Base-by-base conservation (phyloP, 495 filamentous ascomycete genomes). In the Baudoinia panamericana region DNA sequence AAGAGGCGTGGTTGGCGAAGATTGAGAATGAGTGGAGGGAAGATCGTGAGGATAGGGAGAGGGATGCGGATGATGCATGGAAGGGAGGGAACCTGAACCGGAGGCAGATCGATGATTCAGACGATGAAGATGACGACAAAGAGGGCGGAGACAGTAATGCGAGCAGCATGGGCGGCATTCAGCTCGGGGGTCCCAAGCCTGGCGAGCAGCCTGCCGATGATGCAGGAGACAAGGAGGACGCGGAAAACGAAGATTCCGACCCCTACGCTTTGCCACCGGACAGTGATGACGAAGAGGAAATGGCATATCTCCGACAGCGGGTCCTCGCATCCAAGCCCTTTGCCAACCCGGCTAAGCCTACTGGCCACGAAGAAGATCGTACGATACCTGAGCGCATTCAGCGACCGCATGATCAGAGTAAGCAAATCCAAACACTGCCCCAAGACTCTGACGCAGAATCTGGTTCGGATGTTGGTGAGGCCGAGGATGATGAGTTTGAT, bases 21-120 rank as follows among this genome's bases (percentile, higher is more conserved):
- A 70, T 97, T 48, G 92, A 97, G 56, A 70, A 72, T 43, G 90
- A 97, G 53, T 95, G 93, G 58, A 68, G 75, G 13, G 78, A 90
- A 21, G 87, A 72, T 46, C 70, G 90, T 46, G 77, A 71, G 41
- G 70, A 72, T 36, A 68, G 59, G n/a, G 71, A 71, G 20, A 67
- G 65, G 19, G 69, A 65, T 13, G 63, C 56, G 19, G 63, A 63
- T 20, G 67, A 73, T 30, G 72, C 79, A 17, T 92, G 85, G 87
- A 79, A 73, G 23, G 72, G 75, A 17, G 88, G 88, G 15, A 95
- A 95, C 58, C 74, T 78, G 48, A 95, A 95, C 55, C 70, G 79
- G 26, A 50, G 70, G 48, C 55, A 57, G 3, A 48, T 69, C 0
- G 58, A 67, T n/a, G 71, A 70, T 27, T 71, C 69, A 0, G 66